phyloP scores from a whole-genome alignment of 306 rosid species.

The Sophora flavescens region DNA sequence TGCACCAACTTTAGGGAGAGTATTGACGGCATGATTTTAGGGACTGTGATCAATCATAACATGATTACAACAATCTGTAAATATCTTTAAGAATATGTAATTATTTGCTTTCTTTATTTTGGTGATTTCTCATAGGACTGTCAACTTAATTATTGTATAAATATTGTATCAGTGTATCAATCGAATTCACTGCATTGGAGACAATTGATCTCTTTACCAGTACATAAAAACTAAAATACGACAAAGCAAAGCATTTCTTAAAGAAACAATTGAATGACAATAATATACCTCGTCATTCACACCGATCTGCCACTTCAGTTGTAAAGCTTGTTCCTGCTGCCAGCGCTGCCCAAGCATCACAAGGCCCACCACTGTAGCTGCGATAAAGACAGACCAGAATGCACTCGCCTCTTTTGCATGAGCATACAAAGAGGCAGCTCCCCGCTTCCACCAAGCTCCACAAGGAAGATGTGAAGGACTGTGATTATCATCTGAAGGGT shows the following conservation, averaged over 20 bases:
- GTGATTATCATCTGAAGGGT: slow-evolving; percentile 52
- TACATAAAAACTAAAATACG: neutral
- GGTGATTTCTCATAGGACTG: too few relatives aligned
- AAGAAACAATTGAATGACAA: slow-evolving; percentile 3
- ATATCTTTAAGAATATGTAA: too few relatives aligned
- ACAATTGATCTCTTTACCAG: too few relatives aligned
- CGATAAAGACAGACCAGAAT: slow-evolving; percentile 88
- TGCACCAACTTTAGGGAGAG: too few relatives aligned
- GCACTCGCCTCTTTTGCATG: slow-evolving; percentile 91
- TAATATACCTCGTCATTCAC: slow-evolving; percentile 59
- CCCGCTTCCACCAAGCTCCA: slow-evolving; percentile 98
- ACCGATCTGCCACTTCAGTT: slow-evolving; percentile 76
- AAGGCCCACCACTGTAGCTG: slow-evolving; percentile 89
- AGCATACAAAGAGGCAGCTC: slow-evolving; percentile 85
- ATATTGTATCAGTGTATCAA: too few relatives aligned
- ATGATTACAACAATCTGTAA: too few relatives aligned
- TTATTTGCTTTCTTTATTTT: too few relatives aligned
- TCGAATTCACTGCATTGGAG: too few relatives aligned
- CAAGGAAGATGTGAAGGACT: slow-evolving; percentile 67
- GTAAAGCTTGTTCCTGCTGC: slow-evolving; percentile 85
- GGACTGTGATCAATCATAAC: too few relatives aligned
- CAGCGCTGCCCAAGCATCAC: slow-evolving; percentile 89
- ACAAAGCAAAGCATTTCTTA: slow-evolving; percentile 1
- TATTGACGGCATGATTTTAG: too few relatives aligned
- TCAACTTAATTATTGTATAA: too few relatives aligned